These are phyloP conservation scores for Alternaria arbusti DNA, from an alignment of 2,329 filamentous ascomycete species.

Conservation along the genomic window DNA sequence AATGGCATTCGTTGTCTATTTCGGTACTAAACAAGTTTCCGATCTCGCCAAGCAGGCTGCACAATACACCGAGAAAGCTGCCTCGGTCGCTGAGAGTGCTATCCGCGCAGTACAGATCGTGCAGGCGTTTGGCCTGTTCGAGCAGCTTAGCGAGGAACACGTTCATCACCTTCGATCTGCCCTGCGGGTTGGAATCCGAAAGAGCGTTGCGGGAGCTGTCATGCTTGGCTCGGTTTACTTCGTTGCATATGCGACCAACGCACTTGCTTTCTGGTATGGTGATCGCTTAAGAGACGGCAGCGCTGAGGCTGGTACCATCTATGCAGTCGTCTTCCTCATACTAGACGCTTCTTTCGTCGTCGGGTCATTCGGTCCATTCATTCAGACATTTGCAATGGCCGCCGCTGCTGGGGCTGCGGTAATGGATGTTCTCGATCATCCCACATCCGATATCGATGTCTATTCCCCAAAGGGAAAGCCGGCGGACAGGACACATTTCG, in stretches of 20 bases:
- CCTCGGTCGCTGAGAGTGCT: constrained; percentile 54
- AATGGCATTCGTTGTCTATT: constrained; percentile 52
- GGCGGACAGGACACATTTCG: constrained; percentile 25
- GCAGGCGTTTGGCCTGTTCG: constrained; percentile 56
- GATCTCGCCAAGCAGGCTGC: constrained; percentile 49
- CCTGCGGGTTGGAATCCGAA: constrained; percentile 48
- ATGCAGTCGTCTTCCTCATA: constrained; percentile 69
- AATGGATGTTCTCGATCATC: constrained; percentile 53
- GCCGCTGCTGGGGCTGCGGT: constrained; percentile 58
- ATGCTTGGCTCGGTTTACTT: constrained; percentile 55
- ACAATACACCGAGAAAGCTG: constrained; percentile 51
- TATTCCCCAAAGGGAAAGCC: constrained; percentile 39
- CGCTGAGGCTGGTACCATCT: constrained; percentile 59
- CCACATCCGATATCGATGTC: constrained; percentile 47
- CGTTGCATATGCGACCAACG: constrained; percentile 54
- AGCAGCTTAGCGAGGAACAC: constrained; percentile 49
- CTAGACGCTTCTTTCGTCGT: constrained; percentile 69
- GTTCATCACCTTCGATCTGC: constrained; percentile 42
- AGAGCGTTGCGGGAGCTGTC: constrained; percentile 49
- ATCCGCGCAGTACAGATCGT: constrained; percentile 56
- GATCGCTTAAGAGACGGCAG: constrained; percentile 34
- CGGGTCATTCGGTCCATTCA: constrained; percentile 67
- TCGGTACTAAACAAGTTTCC: constrained; percentile 52
- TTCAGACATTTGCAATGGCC: constrained; percentile 63
- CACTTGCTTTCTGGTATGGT: constrained; percentile 55